Conservation (phyloP, 495 filamentous ascomycete genomes). For the Penicillium psychrofluorescens region DNA sequence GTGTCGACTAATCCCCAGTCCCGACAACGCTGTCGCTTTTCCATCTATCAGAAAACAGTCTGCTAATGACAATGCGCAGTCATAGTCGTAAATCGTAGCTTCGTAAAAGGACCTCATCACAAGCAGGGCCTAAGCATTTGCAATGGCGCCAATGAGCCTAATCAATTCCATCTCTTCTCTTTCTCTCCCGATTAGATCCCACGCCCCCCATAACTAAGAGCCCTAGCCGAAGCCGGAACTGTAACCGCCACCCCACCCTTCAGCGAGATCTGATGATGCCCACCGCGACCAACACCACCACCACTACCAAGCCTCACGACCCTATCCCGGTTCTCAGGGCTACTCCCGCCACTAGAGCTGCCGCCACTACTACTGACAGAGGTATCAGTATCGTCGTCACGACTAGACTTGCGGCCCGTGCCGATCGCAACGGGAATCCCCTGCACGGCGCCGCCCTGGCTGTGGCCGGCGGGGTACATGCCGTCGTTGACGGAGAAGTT, state of each 20-base stretch:
- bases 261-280: neutral
- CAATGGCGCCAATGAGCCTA: neutral
- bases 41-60: too few species aligned
- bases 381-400: constrained; percentile 38
- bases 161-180: neutral
- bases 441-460: constrained; percentile 72
- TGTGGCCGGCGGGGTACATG: constrained; percentile 69
- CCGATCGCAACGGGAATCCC: constrained; percentile 73
- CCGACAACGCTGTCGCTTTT: neutral
- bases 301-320: constrained; percentile 22
- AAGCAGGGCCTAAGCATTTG: neutral
- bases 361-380: constrained; percentile 33
- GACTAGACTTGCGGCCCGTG: constrained; percentile 42
- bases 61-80: neutral
- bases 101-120: neutral
- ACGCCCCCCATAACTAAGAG: neutral
- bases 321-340: constrained; percentile 39
- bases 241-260: neutral
- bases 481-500: constrained; percentile 98
- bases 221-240: neutral
- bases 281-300: too few species aligned
- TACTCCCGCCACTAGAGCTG: constrained; percentile 50
- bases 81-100: constrained; percentile 7
- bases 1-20: neutral
- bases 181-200: neutral